Base-by-base conservation (phyloP, 2,329 filamentous ascomycete genomes). In the Penicillium sp. region DNA sequence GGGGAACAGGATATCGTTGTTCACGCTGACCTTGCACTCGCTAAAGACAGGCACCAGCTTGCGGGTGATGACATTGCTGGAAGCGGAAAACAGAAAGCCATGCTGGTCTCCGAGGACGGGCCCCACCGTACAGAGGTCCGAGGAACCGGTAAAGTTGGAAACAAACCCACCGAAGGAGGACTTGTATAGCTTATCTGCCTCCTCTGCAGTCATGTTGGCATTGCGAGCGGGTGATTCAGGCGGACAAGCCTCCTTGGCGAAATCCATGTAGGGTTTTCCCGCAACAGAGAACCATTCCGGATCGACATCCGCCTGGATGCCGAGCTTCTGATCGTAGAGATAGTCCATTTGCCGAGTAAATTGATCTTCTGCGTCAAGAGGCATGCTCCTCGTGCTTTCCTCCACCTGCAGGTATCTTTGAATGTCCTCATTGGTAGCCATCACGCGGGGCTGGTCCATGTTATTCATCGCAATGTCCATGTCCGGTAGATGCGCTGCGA, bases 1-100 rank as follows among this genome's bases (percentile, higher is more conserved):
- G 0, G 82, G 82, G 11, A 86, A 75, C 10, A 85, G 70, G 45
- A 86, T 84, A 50, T 86, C 82, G 56, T 82, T 85, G 67, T 86
- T 85, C 47, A 83, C 76, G 13, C 75, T 74, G 25, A 84, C 69
- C 57, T 86, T 86, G 63, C 80, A 84, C 43, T 82, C 82, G 29
- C 81, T 78, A 48, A 86, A 85, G 57, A 86, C 71, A 14, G 82
- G 82, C 30, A 83, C 74, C 13, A 85, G 63, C 4, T 74, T 52
- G 21, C 38, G 42, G 7, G 47, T 41, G 26, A 50, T 43, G 4
- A 36, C 20, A 18, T 46, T 69, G 45, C 74, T 75, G 26, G 78
- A 81, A 2, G 78, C 70, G 2, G 74, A 70, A 0, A 77, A 75
- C 31, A 86, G 73, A 50, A 84, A 77, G 28, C 83, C 81, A 48